Percentiles rank a stretch among this genome's conserved stretches.
These are phyloP conservation scores for Scedosporium dehoogii DNA, from an alignment of 2,329 filamentous ascomycete genomes.

Conservation along the genomic window DNA sequence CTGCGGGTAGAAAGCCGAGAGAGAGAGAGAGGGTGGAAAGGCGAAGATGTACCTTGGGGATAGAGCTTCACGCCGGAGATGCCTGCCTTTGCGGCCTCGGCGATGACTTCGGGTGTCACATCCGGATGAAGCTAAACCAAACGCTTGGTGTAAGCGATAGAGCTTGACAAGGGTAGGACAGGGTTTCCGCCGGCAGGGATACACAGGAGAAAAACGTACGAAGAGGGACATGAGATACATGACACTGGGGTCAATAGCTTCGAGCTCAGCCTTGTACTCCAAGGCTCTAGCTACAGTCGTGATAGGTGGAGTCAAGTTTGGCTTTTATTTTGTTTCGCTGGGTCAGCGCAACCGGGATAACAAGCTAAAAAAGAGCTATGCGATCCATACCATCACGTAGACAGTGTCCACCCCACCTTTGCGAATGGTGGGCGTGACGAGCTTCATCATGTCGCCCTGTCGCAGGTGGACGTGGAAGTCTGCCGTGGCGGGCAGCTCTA, in stretches of 20 bases:
- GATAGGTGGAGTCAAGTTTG: slow-evolving; percentile 37
- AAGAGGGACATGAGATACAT: slow-evolving; percentile 68
- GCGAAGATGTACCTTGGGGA: slow-evolving; percentile 31
- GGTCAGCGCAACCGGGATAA: not conserved
- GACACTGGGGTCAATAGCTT: slow-evolving; percentile 50
- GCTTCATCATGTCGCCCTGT: slow-evolving; percentile 54
- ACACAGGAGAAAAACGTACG: slow-evolving; percentile 18
- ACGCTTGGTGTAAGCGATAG: slow-evolving; percentile 8
- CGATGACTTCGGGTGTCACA: slow-evolving; percentile 59
- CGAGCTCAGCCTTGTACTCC: slow-evolving; percentile 53
- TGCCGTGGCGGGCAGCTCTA: slow-evolving; percentile 52
- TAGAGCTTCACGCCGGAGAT: slow-evolving; percentile 67
- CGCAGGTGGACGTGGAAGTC: slow-evolving; percentile 66
- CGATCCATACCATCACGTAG: slow-evolving; percentile 26
- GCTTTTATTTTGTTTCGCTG: not conserved
- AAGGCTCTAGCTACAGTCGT: slow-evolving; percentile 42
- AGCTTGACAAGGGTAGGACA: too few species aligned
- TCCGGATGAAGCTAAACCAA: slow-evolving; percentile 40
- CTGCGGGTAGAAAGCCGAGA: slow-evolving; percentile 1
- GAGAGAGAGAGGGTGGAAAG: not conserved
- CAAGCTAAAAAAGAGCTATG: slow-evolving; percentile 10
- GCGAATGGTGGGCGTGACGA: slow-evolving; percentile 39
- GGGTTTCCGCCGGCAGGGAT: too few species aligned
- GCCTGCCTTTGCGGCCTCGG: slow-evolving; percentile 61
- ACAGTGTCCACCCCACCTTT: slow-evolving; percentile 57